Evolutionary conservation across 1,284 basidiomycete species (phyloP), one percentile per base, ranked within the genome.

Genomic region (Boletellus deceptivus): DNA sequence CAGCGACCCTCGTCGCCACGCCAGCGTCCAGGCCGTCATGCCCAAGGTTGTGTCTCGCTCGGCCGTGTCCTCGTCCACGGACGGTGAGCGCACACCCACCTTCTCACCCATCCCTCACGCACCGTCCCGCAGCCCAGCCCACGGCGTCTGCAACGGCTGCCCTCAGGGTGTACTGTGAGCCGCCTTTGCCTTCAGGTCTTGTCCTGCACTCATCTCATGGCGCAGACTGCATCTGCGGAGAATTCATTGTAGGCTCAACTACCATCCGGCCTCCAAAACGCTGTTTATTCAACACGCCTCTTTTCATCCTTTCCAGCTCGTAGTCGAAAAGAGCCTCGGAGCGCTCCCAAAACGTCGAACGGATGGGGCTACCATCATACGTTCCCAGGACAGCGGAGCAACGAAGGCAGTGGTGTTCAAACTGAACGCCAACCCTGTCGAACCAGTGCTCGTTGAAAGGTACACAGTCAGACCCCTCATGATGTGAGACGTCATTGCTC

Each of bases 41-140:
- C 87, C 88, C 48, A 90, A 91, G 67, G 86, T 91, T 55, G 80
- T 91, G 56, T 89, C 87, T 16, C 80, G 88, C 50, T 89, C 87
- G 48, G 85, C 86, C 5, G 80, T 91, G 50, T 91, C 89, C 14
- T 84, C 88, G 9, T 91, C 89, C 5, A 81, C 86, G 24, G 86
- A 91, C 65, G 89, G 89, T 89, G 46, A 51, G 78, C 33, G 1
- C 41, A 44, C 29, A 35, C 33, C 53, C 38, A 31, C 43, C 45
- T 46, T 46, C 37, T 51, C 42, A 48, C 39, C 41, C 47, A 37
- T 43, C 13, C 31, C 29, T 20, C 11, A 11, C 16, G 17, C n/a
- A 22, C 24, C n/a, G 0, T 39, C 34, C 48, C 50, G 42, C 65
- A 91, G 89, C 88, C 49, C 82, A 79, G 59, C 87, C 87, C 36